These are phyloP conservation scores for Talaromyces wortmannii DNA, from an alignment of 495 filamentous ascomycete species.

Conservation along the genomic window DNA sequence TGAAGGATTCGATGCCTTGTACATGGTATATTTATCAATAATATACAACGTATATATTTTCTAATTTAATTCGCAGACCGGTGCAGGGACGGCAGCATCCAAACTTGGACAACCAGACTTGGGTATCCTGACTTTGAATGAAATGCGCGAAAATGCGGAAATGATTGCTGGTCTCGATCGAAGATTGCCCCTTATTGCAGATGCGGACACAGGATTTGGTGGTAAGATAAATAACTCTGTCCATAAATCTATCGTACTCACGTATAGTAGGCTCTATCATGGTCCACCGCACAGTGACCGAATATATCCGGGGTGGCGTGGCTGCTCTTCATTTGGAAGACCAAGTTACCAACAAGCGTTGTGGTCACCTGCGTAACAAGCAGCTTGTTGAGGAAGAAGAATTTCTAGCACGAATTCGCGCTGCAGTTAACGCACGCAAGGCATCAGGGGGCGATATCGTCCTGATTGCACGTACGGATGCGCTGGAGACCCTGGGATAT, in stretches of 20 bases:
- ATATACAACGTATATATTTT: neutral
- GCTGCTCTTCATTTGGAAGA: slow-evolving; percentile 59
- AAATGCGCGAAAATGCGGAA: slow-evolving; percentile 12
- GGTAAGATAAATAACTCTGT: slow-evolving; percentile 11
- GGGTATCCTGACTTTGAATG: slow-evolving; percentile 32
- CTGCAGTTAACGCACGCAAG: slow-evolving; percentile 27
- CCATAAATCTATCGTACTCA: slow-evolving; percentile 5
- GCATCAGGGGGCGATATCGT: slow-evolving; percentile 42
- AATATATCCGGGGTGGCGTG: slow-evolving; percentile 49
- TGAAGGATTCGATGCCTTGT: slow-evolving; percentile 46
- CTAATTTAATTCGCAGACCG: slow-evolving; percentile 24
- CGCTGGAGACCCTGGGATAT: slow-evolving; percentile 43
- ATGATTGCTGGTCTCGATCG: slow-evolving; percentile 11
- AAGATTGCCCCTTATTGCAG: slow-evolving; percentile 46
- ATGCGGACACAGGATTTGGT: slow-evolving; percentile 54
- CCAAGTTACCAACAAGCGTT: slow-evolving; percentile 51
- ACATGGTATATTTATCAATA: slow-evolving; percentile 31
- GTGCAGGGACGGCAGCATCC: slow-evolving; percentile 54
- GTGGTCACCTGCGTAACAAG: slow-evolving; percentile 48
- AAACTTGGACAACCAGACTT: slow-evolving; percentile 52
- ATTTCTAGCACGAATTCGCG: slow-evolving; percentile 42
- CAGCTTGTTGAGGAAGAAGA: slow-evolving; percentile 38
- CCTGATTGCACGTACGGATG: slow-evolving; percentile 55
- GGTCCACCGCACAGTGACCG: slow-evolving; percentile 44
- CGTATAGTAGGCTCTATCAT: slow-evolving; percentile 21